Percentiles rank a stretch among this genome's conserved stretches.
Conservation (phyloP, 2,329 filamentous ascomycete genomes). For the Aspergillus fijiensis region DNA sequence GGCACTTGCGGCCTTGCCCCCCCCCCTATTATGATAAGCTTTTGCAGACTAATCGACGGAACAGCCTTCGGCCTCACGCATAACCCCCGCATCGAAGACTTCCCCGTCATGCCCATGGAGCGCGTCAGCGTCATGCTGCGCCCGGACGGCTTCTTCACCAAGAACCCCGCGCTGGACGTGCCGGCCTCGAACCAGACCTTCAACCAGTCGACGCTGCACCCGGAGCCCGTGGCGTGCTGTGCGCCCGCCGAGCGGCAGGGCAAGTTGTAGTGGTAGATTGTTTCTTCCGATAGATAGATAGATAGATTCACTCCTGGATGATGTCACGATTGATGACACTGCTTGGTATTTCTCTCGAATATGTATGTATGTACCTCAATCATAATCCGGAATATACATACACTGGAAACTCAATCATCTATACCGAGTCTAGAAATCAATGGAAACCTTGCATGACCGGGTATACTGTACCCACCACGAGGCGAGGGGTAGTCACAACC, state of each 20-base stretch:
- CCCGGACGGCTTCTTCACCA: conserved; percentile 53
- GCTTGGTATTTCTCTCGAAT: no score
- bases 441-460: no score
- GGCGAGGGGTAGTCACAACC: no score
- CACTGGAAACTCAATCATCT: no score
- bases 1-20: no score
- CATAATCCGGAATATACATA: no score
- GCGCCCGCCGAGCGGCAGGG: conserved; percentile 18
- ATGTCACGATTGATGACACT: no score
- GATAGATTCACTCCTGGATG: no score
- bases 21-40: no score
- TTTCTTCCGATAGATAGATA: not conserved
- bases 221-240: conserved; percentile 28
- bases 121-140: conserved; percentile 48
- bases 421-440: no score
- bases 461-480: no score
- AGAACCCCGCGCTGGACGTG: conserved; percentile 52
- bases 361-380: no score
- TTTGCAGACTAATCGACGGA: not conserved
- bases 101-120: conserved; percentile 67
- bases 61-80: conserved; percentile 58
- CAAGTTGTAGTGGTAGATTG: conserved; percentile 31
- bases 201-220: conserved; percentile 40
- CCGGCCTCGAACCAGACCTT: conserved; percentile 42
- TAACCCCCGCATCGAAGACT: conserved; percentile 63